Percentiles rank a stretch among this genome's conserved stretches.
Conservation (phyloP, 2,329 filamentous ascomycete species). For the Aspergillus arachidicola region DNA sequence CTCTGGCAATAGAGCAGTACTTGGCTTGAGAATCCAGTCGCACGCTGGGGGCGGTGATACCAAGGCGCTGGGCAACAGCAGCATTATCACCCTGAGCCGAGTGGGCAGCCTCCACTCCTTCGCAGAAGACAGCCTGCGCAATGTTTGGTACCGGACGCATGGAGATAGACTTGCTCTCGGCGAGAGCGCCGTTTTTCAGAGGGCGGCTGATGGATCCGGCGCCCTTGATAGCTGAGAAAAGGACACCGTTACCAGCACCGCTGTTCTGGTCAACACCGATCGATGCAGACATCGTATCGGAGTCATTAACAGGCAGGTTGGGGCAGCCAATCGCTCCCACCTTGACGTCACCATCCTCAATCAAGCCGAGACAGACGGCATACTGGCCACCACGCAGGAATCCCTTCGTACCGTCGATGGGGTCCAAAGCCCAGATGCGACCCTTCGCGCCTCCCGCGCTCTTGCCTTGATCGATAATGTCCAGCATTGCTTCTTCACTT, state of each 20-base stretch:
- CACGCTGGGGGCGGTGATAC: constrained; percentile 86
- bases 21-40: constrained; percentile 98
- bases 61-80: constrained; percentile 78
- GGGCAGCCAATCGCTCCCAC: constrained; percentile 94
- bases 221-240: constrained; percentile 82
- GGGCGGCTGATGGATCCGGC: constrained; percentile 80
- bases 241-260: constrained; percentile 75
- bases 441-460: constrained; percentile 44
- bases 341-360: constrained; percentile 91
- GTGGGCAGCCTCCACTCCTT: constrained; percentile 92
- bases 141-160: constrained; percentile 81
- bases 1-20: constrained; percentile 91
- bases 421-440: constrained; percentile 93
- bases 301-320: constrained; percentile 87
- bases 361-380: constrained; percentile 87
- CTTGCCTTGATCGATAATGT: constrained; percentile 59
- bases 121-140: constrained; percentile 85
- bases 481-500: constrained; percentile 63
- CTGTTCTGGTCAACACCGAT: constrained; percentile 75
- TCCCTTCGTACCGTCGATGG: constrained; percentile 96
- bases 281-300: constrained; percentile 67
- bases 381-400: constrained; percentile 97
- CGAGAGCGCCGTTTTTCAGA: constrained; percentile 56
- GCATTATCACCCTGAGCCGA: constrained; percentile 87
- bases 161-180: constrained; percentile 64